Base-by-base conservation (phyloP, 768 basidiomycete species). In the Rhodotorula paludigena region DNA sequence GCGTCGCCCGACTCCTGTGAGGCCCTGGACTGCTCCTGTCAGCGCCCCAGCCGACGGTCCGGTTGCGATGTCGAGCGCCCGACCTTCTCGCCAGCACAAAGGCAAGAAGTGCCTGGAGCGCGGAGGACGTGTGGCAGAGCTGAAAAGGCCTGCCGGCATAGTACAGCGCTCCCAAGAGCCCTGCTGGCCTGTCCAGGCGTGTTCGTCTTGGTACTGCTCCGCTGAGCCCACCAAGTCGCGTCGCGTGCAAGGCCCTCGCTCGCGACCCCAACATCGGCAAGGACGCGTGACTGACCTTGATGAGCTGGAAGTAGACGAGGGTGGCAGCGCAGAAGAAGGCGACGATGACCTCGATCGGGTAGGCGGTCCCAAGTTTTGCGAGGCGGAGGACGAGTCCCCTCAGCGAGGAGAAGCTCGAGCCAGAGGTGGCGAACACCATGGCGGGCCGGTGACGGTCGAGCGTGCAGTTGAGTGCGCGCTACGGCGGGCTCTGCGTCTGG, bases 241-340 rank as follows among this genome's bases (percentile, higher is more conserved):
- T 20, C 33, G 51, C 53, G 16, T 32, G n/a, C n/a, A n/a, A n/a
- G n/a, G n/a, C n/a, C n/a, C n/a, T n/a, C n/a, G n/a, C 47, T 30
- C 33, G 23, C 49, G 49, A 51, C 25, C 30, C 47, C n/a, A 25
- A 14, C n/a, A 15, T 2, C 25, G 67, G 35, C 39, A 74, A 60
- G 61, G 60, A 62, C 59, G 58, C 58, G 39, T 51, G 69, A 53
- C 70, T 92, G 86, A 75, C 89, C 63, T 85, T 85, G 67, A 99
- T 84, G 73, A 96, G 83, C 76, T 94, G 92, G 78, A 98, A 96
- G 79, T 98, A 98, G 54, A 90, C 89, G 58, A 98, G 84, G 1
- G 96, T 98, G 30, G 89, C 88, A 66, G 93, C 78, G 75, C 92
- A 85, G 78, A 87, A 90, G 81, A 90, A 88, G 77, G 86, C 85